These are phyloP conservation scores for Rhizoclosmatium sp. DNA, from an alignment of 192 early-diverging fungal genomes.

Conservation along the genomic window DNA sequence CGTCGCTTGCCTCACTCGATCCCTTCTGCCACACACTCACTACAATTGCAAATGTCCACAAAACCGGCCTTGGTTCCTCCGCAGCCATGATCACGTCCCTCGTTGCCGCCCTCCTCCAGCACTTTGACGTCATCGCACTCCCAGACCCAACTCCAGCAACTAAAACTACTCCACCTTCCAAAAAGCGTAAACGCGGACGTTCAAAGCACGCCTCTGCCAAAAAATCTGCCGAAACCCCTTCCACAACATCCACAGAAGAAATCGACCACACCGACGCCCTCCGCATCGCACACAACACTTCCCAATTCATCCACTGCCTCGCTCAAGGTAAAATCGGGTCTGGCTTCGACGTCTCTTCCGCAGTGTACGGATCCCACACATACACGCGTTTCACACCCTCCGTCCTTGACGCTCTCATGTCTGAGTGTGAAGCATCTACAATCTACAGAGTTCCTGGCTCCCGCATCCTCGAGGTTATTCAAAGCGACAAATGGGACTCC, in stretches of 20 bases:
- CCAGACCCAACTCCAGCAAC: neutral
- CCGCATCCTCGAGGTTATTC: conserved; percentile 32
- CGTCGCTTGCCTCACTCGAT: conserved; percentile 64
- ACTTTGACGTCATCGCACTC: conserved; percentile 67
- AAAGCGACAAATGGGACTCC: conserved; percentile 64
- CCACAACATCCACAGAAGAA: conserved; percentile 1
- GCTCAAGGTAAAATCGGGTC: conserved; percentile 99
- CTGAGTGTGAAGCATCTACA: conserved; percentile 9
- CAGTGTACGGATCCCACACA: conserved; percentile 88
- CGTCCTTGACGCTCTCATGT: conserved; percentile 43
- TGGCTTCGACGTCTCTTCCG: conserved; percentile 95
- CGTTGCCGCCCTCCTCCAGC: conserved; percentile 76
- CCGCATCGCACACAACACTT: conserved; percentile 80
- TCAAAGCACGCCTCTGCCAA: neutral
- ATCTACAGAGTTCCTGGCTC: neutral
- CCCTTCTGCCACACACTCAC: conserved; percentile 64
- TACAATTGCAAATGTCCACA: conserved; percentile 77
- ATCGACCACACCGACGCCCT: conserved; percentile 30
- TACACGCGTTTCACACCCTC: conserved; percentile 85
- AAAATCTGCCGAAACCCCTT: neutral
- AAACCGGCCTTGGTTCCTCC: conserved; percentile 96
- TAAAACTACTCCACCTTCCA: neutral
- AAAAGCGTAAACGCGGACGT: neutral
- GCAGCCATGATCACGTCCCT: conserved; percentile 97
- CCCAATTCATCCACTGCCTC: conserved; percentile 92